Evolutionary conservation across 2,329 filamentous ascomycete genomes (phyloP).

Genomic region (Colletotrichum chrysophilum): DNA sequence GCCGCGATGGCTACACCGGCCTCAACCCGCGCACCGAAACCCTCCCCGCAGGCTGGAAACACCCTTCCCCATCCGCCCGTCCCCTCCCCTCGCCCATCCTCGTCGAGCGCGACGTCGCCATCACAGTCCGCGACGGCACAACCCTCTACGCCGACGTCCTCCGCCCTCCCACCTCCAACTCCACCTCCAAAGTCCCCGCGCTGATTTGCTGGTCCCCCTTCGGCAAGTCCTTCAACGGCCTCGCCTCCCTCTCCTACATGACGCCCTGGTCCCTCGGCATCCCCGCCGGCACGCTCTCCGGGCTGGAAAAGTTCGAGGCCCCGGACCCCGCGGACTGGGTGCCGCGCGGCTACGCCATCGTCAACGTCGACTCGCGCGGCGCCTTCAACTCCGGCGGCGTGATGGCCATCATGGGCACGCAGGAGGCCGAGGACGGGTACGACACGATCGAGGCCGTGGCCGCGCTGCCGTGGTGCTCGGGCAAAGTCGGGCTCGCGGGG

Average conservation of each 20-base stretch:
- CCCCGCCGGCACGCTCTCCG: constrained; percentile 23
- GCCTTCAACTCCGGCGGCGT: constrained; percentile 29
- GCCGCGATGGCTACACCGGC: constrained; percentile 26
- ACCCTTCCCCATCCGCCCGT: constrained; percentile 23
- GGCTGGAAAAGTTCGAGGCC: constrained; percentile 33
- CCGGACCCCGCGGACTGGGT: constrained; percentile 34
- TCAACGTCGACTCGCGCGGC: constrained; percentile 34
- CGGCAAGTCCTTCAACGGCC: constrained; percentile 47
- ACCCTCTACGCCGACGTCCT: constrained; percentile 49
- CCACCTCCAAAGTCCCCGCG: constrained; percentile 41
- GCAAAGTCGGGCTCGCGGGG: constrained; percentile 30
- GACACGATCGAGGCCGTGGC: constrained; percentile 29
- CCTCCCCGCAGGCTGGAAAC: constrained; percentile 39
- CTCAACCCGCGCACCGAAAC: constrained; percentile 40
- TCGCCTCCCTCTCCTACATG: constrained; percentile 40
- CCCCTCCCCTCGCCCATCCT: constrained; percentile 30
- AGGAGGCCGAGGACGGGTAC: constrained; percentile 28
- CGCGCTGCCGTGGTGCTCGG: constrained; percentile 27
- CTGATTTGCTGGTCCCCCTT: constrained; percentile 49
- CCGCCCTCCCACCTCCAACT: constrained; percentile 36
- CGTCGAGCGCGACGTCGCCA: constrained; percentile 50
- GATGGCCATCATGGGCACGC: constrained; percentile 26
- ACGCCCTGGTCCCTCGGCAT: constrained; percentile 43
- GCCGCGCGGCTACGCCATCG: constrained; percentile 30
- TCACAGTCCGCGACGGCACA: constrained; percentile 41